Evolutionary conservation across 108 stramenopile genomes (phyloP), one percentile per base, ranked within the genome.

Genomic region (Cyclotella sp.): DNA sequence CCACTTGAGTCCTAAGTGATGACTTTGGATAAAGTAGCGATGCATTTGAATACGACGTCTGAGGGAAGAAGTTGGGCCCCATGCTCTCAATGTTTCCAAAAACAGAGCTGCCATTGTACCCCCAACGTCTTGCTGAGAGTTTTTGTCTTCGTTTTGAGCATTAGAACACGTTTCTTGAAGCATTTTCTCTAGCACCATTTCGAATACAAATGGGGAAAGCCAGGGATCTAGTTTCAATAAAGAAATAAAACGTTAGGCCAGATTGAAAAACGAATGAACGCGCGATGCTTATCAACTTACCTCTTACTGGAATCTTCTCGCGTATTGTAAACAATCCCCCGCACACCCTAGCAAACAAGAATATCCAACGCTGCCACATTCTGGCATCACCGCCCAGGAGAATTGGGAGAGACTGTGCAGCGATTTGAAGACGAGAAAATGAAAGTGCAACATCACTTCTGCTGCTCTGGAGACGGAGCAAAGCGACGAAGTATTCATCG

Each of bases 261-360:
- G n/a, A 49, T 49, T 9, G 6, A 49, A 7, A 61, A 9, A 27
- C 16, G 40, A 42, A 61, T 9, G 34, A 42, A 30, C 3, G 10
- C 29, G 44, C 7, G 15, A 41, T 3, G 70, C 30, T 49, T 47
- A 7, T 21, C 6, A 26, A 68, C 85, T 72, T 76, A 87, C 89
- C 88, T 77, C 93, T 71, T 21, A 95, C 94, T 24, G 94, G 92
- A 18, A 95, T 68, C 73, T 87, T 76, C 27, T 91, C 85, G n/a
- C 88, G 66, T 14, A 91, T 68, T 0, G 89, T 43, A 72, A 95
- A 93, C 18, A 95, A 79, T 12, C 85, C 88, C 43, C 92, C 94
- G 30, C 90, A 91, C 15, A 93, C 79, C 39, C 73, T 59, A 34
- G 87, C 84, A 64, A 95, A 82, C 46, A 86, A 70, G 41, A 81